A percentile compares a stretch with the other conserved stretches of the same genome.
These are phyloP conservation scores for Helenozyma rhizophorensis DNA, from an alignment of 805 yeast species.

Conservation along the genomic window DNA sequence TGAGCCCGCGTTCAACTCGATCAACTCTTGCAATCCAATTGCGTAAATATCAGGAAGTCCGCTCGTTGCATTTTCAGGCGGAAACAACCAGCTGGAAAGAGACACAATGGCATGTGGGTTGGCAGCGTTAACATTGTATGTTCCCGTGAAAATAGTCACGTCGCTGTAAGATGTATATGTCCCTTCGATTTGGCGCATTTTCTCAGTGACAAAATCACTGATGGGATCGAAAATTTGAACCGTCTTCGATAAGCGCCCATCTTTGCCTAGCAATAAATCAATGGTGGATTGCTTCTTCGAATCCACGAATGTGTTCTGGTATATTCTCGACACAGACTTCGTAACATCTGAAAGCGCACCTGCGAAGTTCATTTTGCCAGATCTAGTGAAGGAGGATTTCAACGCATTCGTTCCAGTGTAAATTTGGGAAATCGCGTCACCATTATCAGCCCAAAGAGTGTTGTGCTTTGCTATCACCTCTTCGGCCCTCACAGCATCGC, in stretches of 20 bases:
- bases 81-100: slow-evolving; percentile 77
- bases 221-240: slow-evolving; percentile 86
- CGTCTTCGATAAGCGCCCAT: slow-evolving; percentile 57
- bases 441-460: slow-evolving; percentile 61
- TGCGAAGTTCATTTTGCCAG: slow-evolving; percentile 94
- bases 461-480: slow-evolving; percentile 14
- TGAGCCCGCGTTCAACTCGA: slow-evolving; percentile 89
- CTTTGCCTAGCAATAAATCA: slow-evolving; percentile 79
- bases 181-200: slow-evolving; percentile 45
- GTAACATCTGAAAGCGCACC: slow-evolving; percentile 98
- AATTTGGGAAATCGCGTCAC: slow-evolving; percentile 62
- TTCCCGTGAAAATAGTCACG: slow-evolving; percentile 71
- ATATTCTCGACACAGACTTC: slow-evolving; percentile 90
- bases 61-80: slow-evolving; percentile 42
- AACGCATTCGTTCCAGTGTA: slow-evolving; percentile 73
- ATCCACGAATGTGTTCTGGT: slow-evolving; percentile 93
- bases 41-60: slow-evolving; percentile 73
- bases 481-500: slow-evolving; percentile 8
- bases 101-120: slow-evolving; percentile 46
- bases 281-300: slow-evolving; percentile 86
- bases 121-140: slow-evolving; percentile 83
- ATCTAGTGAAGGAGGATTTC: slow-evolving; percentile 88
- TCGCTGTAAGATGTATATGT: slow-evolving; percentile 59
- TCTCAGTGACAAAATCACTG: slow-evolving; percentile 72
- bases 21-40: slow-evolving; percentile 92